A percentile compares a stretch with the other conserved stretches of the same genome.
These are phyloP conservation scores for Umbilicaria muhlenbergii DNA, from an alignment of 495 filamentous ascomycete species.

Conservation along the genomic window DNA sequence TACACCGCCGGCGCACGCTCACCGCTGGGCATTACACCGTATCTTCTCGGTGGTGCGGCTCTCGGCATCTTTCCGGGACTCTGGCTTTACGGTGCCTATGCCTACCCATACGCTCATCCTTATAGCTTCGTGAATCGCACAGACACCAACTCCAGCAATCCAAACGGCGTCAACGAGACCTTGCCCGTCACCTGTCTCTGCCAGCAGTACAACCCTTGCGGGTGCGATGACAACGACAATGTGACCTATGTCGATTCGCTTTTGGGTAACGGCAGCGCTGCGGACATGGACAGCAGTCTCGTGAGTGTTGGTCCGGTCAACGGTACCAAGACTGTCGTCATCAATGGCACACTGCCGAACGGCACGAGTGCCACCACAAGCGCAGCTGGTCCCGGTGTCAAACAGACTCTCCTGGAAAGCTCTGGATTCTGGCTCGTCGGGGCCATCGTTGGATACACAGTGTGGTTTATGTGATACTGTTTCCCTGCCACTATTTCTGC, in stretches of 20 bases:
- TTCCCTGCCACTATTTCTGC: neutral
- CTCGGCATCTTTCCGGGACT: constrained; percentile 42
- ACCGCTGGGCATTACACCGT: constrained; percentile 39
- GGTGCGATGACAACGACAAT: constrained; percentile 65
- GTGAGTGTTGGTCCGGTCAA: constrained; percentile 53
- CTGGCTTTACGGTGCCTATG: constrained; percentile 50
- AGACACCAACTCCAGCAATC: constrained; percentile 18
- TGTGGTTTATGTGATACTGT: constrained; percentile 22
- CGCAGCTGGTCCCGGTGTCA: constrained; percentile 18
- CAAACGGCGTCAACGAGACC: constrained; percentile 42
- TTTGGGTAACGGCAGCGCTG: constrained; percentile 47
- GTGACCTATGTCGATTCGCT: constrained; percentile 39
- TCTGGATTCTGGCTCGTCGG: constrained; percentile 49
- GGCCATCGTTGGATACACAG: constrained; percentile 32
- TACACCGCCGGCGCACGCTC: constrained; percentile 47
- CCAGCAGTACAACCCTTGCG: constrained; percentile 51
- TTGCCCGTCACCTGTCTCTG: constrained; percentile 64
- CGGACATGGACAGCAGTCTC: constrained; percentile 42
- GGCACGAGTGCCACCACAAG: constrained; percentile 44
- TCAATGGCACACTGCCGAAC: constrained; percentile 79
- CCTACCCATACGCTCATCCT: constrained; percentile 48
- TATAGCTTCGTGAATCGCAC: constrained; percentile 47
- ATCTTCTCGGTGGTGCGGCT: constrained; percentile 38
- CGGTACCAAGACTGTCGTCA: constrained; percentile 55
- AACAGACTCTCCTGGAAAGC: constrained; percentile 23